A percentile compares a stretch with the other conserved stretches of the same genome.
phyloP scores from a whole-genome alignment of 148 eudicot genomes.

The Camellia lanceoleosa region DNA sequence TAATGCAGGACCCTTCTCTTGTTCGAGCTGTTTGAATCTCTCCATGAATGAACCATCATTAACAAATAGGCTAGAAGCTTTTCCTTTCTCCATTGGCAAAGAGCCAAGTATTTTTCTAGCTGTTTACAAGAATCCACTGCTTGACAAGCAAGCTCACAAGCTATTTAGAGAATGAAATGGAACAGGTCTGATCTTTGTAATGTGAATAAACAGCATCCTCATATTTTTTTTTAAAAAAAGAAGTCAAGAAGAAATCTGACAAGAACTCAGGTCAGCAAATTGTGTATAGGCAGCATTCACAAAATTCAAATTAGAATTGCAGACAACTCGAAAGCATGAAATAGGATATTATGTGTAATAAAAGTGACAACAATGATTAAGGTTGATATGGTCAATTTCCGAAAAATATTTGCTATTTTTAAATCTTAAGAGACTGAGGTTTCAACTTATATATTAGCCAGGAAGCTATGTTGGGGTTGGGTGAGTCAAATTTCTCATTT shows the following conservation, averaged over 20 bases:
- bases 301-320: background rate
- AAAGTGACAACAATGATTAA: background rate
- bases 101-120: constrained; percentile 31
- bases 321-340: background rate
- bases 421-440: background rate
- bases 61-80: constrained; percentile 58
- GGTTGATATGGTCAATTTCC: background rate
- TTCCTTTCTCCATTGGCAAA: constrained; percentile 67
- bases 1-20: constrained; percentile 40
- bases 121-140: constrained; percentile 47
- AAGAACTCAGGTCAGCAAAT: background rate
- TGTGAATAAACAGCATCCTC: background rate
- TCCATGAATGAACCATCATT: constrained; percentile 99
- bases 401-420: background rate
- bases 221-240: too few species aligned
- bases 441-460: background rate
- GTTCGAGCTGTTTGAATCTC: constrained; percentile 84
- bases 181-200: background rate
- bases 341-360: background rate
- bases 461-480: background rate
- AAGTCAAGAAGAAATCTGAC: background rate
- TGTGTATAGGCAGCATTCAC: background rate
- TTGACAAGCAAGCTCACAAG: constrained; percentile 50
- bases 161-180: constrained; percentile 35
- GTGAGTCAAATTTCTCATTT: background rate